Conservation (phyloP, 1,139 yeast species). For the Debaryomycetaceae sp. region DNA sequence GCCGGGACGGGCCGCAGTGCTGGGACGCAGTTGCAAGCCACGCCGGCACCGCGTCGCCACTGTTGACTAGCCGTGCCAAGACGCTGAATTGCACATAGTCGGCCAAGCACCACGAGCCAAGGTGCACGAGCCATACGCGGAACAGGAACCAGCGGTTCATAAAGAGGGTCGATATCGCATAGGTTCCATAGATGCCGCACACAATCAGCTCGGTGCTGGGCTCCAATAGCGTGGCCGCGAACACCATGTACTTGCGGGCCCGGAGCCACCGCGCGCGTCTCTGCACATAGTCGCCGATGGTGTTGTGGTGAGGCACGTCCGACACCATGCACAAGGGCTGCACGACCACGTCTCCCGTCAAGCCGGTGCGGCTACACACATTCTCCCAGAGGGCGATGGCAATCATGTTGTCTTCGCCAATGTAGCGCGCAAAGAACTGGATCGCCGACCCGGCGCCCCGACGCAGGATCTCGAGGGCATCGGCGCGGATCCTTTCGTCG, state of each 20-base stretch:
- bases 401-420: slow-evolving; percentile 91
- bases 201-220: slow-evolving; percentile 77
- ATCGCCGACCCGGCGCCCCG: slow-evolving; percentile 43
- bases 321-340: slow-evolving; percentile 44
- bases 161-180: slow-evolving; percentile 42
- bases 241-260: slow-evolving; percentile 83
- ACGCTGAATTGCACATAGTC: slow-evolving; percentile 53
- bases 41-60: slow-evolving; percentile 6
- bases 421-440: slow-evolving; percentile 64
- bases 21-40: neutral
- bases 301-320: slow-evolving; percentile 24
- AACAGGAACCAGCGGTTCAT: slow-evolving; percentile 20
- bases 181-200: slow-evolving; percentile 58
- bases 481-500: slow-evolving; percentile 18
- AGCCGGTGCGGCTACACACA: slow-evolving; percentile 59
- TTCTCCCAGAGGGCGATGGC: slow-evolving; percentile 76
- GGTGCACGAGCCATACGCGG: slow-evolving; percentile 39
- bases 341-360: slow-evolving; percentile 68
- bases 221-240: slow-evolving; percentile 73
- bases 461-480: slow-evolving; percentile 18
- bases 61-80: slow-evolving; percentile 28
- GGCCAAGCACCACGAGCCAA: slow-evolving; percentile 48
- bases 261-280: slow-evolving; percentile 79
- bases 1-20: slow-evolving; percentile 1
- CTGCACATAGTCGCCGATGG: slow-evolving; percentile 44